phyloP scores from a whole-genome alignment of 495 filamentous ascomycete species.

The Ascodesmis nigricans region DNA sequence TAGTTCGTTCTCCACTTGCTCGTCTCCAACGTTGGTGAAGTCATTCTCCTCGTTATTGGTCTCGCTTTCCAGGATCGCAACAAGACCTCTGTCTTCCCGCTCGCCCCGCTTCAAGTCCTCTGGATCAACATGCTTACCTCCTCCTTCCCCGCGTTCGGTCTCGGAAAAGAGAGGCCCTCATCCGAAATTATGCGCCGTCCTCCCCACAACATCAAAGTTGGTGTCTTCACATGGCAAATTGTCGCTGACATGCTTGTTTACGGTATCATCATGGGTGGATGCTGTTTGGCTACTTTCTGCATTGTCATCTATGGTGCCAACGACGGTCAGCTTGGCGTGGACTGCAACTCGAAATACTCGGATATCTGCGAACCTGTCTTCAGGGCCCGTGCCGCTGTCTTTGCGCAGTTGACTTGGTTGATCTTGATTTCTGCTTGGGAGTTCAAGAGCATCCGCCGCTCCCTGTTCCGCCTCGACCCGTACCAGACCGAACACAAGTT shows the following conservation, averaged over 20 bases:
- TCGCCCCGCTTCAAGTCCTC: constrained; percentile 45
- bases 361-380: constrained; percentile 38
- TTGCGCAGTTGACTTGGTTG: constrained; percentile 46
- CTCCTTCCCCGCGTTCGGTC: constrained; percentile 44
- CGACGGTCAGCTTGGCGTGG: constrained; percentile 36
- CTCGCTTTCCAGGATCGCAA: constrained; percentile 42
- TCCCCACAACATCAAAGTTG: constrained; percentile 38
- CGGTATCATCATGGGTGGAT: constrained; percentile 39
- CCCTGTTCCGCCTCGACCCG: constrained; percentile 40
- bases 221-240: constrained; percentile 46
- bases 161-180: constrained; percentile 43
- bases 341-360: constrained; percentile 38
- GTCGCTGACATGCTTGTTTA: constrained; percentile 52
- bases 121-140: constrained; percentile 58
- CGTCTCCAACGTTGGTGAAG: constrained; percentile 47
- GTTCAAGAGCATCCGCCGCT: constrained; percentile 39
- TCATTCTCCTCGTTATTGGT: constrained; percentile 41
- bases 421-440: constrained; percentile 49
- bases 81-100: constrained; percentile 42
- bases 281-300: constrained; percentile 40
- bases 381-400: constrained; percentile 48
- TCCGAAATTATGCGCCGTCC: constrained; percentile 43
- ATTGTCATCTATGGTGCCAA: constrained; percentile 40
- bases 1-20: constrained; percentile 46
- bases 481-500: constrained; percentile 26